Conservation (phyloP, 2,329 filamentous ascomycete genomes). For the Domatiomyces catenatus region DNA sequence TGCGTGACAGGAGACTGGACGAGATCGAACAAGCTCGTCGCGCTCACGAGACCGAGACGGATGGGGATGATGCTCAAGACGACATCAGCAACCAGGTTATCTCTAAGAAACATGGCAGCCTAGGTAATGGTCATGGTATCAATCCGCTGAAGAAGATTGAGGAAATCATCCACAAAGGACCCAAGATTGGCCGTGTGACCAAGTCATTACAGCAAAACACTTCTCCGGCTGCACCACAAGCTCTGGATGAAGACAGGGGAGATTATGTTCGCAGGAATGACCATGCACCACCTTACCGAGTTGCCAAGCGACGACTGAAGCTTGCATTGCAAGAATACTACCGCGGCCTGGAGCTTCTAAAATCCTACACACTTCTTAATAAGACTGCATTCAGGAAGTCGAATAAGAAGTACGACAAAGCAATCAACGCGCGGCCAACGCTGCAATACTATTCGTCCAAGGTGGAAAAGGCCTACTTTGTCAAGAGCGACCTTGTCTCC, state of each 20-base stretch:
- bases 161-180: neutral
- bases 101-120: neutral
- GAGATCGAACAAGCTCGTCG: constrained; percentile 39
- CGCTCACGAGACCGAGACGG: constrained; percentile 7
- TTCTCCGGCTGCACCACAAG: neutral
- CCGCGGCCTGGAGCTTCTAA: constrained; percentile 75
- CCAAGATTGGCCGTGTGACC: neutral
- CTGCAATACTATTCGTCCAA: constrained; percentile 79
- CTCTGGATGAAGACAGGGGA: neutral
- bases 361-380: constrained; percentile 80
- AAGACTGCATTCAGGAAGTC: constrained; percentile 90
- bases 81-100: constrained; percentile 7
- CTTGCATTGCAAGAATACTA: constrained; percentile 86
- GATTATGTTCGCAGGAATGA: neutral
- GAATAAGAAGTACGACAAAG: constrained; percentile 98
- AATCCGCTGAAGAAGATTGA: neutral
- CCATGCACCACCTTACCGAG: constrained; percentile 47
- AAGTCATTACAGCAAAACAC: constrained; percentile 9
- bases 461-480: constrained; percentile 81
- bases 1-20: constrained; percentile 67
- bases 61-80: constrained; percentile 8
- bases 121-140: neutral
- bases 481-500: constrained; percentile 73
- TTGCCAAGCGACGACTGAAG: constrained; percentile 84
- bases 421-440: constrained; percentile 59